Evolutionary conservation across 1,139 yeast genomes (phyloP).

Genomic region (Zhuliangozyma blackwelliae): DNA sequence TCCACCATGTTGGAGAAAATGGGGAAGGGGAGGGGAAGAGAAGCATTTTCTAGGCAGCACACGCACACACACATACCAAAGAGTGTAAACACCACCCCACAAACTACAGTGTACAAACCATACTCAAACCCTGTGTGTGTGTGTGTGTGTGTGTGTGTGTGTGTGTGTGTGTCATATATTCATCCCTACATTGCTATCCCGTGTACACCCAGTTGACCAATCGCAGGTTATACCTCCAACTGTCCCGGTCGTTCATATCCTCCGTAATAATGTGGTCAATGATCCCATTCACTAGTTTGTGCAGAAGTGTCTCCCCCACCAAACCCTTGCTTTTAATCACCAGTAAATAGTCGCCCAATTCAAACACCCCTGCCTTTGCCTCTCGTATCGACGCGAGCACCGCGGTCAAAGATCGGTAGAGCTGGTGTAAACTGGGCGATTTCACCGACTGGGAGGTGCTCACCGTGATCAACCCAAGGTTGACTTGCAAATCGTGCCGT

Average conservation of each 20-base stretch:
- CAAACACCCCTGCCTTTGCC: too few species aligned
- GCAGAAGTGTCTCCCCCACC: slow-evolving; percentile 14
- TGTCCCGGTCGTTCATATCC: slow-evolving; percentile 13
- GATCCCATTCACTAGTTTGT: slow-evolving; percentile 23
- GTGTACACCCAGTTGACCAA: slow-evolving; percentile 6
- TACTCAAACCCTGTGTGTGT: too few species aligned
- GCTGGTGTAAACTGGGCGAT: slow-evolving; percentile 12
- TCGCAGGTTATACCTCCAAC: slow-evolving; percentile 23
- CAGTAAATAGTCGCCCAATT: slow-evolving; percentile 12
- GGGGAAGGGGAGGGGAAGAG: too few species aligned
- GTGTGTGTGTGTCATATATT: not conserved
- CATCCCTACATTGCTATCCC: not conserved
- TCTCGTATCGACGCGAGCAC: not conserved
- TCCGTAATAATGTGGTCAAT: slow-evolving; percentile 20
- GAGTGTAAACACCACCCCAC: too few species aligned
- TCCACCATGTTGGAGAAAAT: too few species aligned
- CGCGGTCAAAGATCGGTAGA: slow-evolving; percentile 6
- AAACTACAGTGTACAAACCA: too few species aligned
- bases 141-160: too few species aligned
- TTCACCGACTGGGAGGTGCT: slow-evolving; percentile 21
- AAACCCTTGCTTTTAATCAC: slow-evolving; percentile 8
- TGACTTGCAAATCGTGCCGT: slow-evolving; percentile 24
- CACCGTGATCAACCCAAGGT: slow-evolving; percentile 18
- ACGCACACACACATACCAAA: too few species aligned
- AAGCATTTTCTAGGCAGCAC: too few species aligned